Evolutionary conservation across 129 eudicot genomes (phyloP).

Genomic region (Silybum marianum): DNA sequence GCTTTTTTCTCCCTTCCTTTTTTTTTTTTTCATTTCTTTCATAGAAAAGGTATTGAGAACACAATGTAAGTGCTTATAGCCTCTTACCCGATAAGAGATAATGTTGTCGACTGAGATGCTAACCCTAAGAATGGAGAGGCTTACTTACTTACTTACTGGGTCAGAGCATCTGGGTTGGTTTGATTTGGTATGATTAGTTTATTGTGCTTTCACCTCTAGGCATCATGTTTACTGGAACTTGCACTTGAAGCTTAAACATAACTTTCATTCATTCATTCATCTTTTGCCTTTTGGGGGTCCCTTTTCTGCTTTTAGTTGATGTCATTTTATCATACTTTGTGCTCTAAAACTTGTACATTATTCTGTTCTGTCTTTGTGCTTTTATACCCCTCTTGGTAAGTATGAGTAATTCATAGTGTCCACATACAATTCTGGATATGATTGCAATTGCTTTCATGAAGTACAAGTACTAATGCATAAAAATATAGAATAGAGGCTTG

Average conservation of each 20-base stretch:
- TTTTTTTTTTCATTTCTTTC: neutral
- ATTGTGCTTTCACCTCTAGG: conserved; percentile 18
- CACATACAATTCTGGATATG: neutral
- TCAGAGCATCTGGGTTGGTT: no score
- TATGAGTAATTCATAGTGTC: neutral
- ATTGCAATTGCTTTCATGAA: neutral
- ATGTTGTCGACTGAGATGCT: no score
- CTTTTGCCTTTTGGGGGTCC: conserved; percentile 17
- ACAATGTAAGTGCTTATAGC: neutral
- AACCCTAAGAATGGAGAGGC: no score
- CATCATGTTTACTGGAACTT: conserved; percentile 24
- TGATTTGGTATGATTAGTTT: neutral
- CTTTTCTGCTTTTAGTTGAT: conserved; percentile 4
- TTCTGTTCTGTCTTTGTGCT: neutral
- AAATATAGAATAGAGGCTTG: neutral
- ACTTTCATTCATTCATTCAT: conserved; percentile 1
- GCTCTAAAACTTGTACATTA: neutral
- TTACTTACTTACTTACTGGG: no score
- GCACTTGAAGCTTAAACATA: conserved; percentile 18
- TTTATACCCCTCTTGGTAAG: neutral
- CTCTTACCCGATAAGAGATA: neutral
- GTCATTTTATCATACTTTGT: conserved; percentile 10
- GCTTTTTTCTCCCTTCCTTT: no score
- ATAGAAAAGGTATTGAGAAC: neutral
- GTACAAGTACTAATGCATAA: neutral